Base-by-base conservation (phyloP, 2,329 filamentous ascomycete species). In the Trichoderma aggressivum region DNA sequence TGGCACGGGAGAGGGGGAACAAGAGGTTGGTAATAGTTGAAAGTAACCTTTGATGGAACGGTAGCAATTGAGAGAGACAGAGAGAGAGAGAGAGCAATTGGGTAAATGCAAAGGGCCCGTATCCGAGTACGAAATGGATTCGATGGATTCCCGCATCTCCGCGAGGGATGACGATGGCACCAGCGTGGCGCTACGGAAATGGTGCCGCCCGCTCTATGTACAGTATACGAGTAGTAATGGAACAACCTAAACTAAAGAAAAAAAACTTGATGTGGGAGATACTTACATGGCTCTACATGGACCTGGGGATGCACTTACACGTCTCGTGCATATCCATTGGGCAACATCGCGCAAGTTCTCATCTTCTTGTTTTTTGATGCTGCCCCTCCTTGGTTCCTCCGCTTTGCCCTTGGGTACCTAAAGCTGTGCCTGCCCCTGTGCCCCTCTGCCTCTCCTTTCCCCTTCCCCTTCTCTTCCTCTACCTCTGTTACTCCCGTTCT, bases 401-500 rank as follows among this genome's bases (percentile, higher is more conserved):
- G 24, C 21, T 55, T 34, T 53, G n/a, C n/a, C 53, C 64, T 67
- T 67, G 32, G 32, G 53, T 59, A 58, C 63, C 55, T 47, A 60
- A 59, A 62, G 62, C 70, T 67, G 67, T 53, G 24, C 50, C 39
- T 50, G 28, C 64, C 71, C 26, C 28, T 26, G 7, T 32, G 61
- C 47, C 43, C 18, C 66, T 56, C 50, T 56, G 62, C 72, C 65
- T 60, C n/a, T 50, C 74, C 58, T 64, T 47, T 70, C 60, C 59
- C 28, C 70, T 32, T 47, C 34, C 18, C 71, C 62, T 71, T 12
- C 70, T 36, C 56, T 43, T 62, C 34, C 60, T 47, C 26, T 50
- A 18, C 50, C 18, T 65, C 50, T 34, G 28, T 16, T 14, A 24
- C 2, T 26, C 24, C 32, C 39, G 26, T 32, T 36, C 32, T 7